Base-by-base conservation (phyloP, 192 early-diverging fungal species). In the Backusella circina region DNA sequence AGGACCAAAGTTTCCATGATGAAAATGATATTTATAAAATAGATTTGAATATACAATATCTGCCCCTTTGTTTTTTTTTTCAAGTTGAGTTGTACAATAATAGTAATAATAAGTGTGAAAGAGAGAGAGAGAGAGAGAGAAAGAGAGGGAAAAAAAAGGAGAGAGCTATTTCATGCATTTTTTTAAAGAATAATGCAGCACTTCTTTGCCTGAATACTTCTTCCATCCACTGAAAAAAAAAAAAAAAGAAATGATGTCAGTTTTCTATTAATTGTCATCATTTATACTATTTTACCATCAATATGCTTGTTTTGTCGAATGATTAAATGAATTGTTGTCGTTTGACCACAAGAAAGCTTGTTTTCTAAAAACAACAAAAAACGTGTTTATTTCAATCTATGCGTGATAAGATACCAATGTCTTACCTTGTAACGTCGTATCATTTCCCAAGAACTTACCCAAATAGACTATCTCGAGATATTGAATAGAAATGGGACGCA, bases 141-240 rank as follows among this genome's bases (percentile, higher is more conserved):
- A 41, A 41, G 13, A 38, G 10, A 38, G 39, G 5, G 12, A 41
- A 41, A 16, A 47, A n/a, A 6, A 47, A 47, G 44, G 44, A 47
- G 44, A 18, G 39, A 41, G 12, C 39, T 13, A 41, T 51, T 51
- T 51, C 21, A 57, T 57, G 51, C 23, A 57, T 57, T 57, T 41
- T n/a, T n/a, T 57, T 57, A 57, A 57, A 57, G 51, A 23, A 57
- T 57, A 57, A 57, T 57, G 51, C 51, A 57, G 23, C 51, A 57
- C 16, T 57, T 57, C 26, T 57, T 57, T 23, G 51, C 51, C 9
- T 57, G 51, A 23, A 57, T 26, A 23, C 51, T 57, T 26, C 51
- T 57, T 57, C 51, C 51, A 26, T 57, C 51, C 15, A 57, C 51
- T 57, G 7, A 6, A 57, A 10, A 23, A 57, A 57, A 21, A 51